Evolutionary conservation across 306 rosid genomes (phyloP), one percentile per base, ranked within the genome.

Genomic region (Senna siamea): DNA sequence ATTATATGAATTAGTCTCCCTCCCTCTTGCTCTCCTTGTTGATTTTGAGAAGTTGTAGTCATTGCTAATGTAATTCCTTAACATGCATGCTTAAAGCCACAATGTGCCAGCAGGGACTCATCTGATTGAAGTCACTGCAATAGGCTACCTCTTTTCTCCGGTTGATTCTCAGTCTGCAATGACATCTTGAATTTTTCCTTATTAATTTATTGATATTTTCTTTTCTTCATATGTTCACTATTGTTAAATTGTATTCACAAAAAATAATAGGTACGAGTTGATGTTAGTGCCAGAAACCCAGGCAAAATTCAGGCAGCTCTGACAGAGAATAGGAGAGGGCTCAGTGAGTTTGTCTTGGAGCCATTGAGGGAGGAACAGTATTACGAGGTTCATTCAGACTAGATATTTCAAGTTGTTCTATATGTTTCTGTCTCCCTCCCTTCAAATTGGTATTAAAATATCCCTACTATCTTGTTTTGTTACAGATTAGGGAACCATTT

Each of bases 281-380:
- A 95, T 86, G 98, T 95, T 73, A 95, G 99, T 78, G 98, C 99
- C 66, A 84, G 98, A 87, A 79, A 88, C 79, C 98, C 96, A 1
- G 99, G 99, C 34, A 95, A 95, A 82, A 87, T 95, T 84, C 99
- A 92, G 87, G 98, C 97, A 28, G 93, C 99, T 17, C 73, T 90
- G 84, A 95, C 98, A 22, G 99, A 95, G 86, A 95, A 69, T 74
- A 87, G 98, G 87, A 89, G 89, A 81, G 89, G 85, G 63, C 85
- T 95, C 18, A 78, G 72, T 72, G 97, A 90, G 72, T 89, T 95
- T 70, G 89, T 92, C 56, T 84, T 92, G 58, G 99, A 95, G 86
- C 99, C 99, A 22, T 82, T 95, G 76, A 92, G 66, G 82, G 96
- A 80, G 23, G 97, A 92, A 74, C 83, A 85, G 17, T 95, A 92